Conservation (phyloP, 441 rosid species). For the Hura crepitans region DNA sequence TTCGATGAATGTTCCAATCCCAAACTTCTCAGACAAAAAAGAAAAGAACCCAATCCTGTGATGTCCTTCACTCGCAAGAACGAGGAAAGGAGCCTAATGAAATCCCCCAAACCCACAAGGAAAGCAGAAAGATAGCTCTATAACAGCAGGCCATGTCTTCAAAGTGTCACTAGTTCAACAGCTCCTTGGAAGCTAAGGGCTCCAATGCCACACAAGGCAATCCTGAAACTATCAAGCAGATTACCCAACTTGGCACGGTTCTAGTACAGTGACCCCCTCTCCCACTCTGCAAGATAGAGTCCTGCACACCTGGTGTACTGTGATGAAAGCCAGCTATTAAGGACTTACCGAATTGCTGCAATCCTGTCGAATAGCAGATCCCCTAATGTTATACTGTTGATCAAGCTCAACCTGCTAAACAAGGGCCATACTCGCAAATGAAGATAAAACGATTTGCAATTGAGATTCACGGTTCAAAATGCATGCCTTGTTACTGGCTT, state of each 20-base stretch:
- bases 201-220: conserved; percentile 3
- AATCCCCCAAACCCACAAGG: not conserved
- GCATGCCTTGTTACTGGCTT: conserved; percentile 60
- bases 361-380: conserved; percentile 6
- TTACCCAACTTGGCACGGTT: conserved; percentile 5
- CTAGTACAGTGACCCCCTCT: not conserved
- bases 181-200: conserved; percentile 13
- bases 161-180: conserved; percentile 9
- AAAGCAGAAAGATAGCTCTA: not conserved
- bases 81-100: not conserved
- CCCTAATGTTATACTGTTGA: conserved; percentile 34
- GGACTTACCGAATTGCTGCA: conserved; percentile 33
- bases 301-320: conserved; percentile 20
- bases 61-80: not conserved
- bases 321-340: conserved; percentile 31
- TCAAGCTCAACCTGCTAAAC: conserved; percentile 51
- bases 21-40: conserved; percentile 3
- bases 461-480: conserved; percentile 31
- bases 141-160: conserved; percentile 12
- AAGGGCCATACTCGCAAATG: conserved; percentile 25
- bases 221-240: not conserved
- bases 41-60: not conserved
- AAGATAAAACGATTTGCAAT: conserved; percentile 40
- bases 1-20: not conserved
- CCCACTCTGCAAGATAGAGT: conserved; percentile 9